Evolutionary conservation across 768 basidiomycete species (phyloP).

Genomic region (Naganishia onofrii): DNA sequence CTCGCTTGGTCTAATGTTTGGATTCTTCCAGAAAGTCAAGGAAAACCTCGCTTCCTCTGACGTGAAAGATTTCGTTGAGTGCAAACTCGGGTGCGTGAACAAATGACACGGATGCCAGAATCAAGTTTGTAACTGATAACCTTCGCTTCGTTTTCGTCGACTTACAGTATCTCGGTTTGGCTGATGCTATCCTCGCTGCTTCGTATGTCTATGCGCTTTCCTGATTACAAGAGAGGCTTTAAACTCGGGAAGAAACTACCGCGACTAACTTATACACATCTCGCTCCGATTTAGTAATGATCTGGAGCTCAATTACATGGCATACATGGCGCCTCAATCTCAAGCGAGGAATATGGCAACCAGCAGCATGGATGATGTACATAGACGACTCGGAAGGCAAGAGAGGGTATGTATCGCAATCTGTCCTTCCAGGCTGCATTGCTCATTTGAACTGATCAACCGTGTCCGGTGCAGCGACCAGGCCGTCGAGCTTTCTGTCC

Average conservation of each 20-base stretch:
- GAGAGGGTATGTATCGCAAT: not conserved
- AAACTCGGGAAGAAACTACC: not conserved
- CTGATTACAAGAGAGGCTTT: too few relatives aligned
- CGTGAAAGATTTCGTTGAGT: constrained; percentile 1
- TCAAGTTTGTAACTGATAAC: too few relatives aligned
- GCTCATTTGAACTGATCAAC: not conserved
- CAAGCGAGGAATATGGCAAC: constrained; percentile 7
- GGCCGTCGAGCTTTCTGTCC: not conserved
- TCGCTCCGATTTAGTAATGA: not conserved
- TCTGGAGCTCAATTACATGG: not conserved
- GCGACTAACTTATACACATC: not conserved
- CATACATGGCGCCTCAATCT: not conserved
- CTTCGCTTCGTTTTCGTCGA: not conserved
- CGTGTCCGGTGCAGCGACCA: too few relatives aligned
- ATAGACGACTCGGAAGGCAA: not conserved
- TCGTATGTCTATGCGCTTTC: not conserved
- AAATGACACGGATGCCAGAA: not conserved
- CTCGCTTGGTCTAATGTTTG: constrained; percentile 15
- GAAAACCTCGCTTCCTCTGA: not conserved
- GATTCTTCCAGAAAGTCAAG: not conserved
- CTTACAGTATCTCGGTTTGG: not conserved
- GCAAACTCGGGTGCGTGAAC: constrained; percentile 2
- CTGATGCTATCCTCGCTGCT: constrained; percentile 1
- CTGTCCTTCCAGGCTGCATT: too few relatives aligned
- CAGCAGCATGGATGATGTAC: constrained; percentile 23